These are phyloP conservation scores for Ogataea corticis DNA, from an alignment of 805 yeast genomes.

Conservation along the genomic window DNA sequence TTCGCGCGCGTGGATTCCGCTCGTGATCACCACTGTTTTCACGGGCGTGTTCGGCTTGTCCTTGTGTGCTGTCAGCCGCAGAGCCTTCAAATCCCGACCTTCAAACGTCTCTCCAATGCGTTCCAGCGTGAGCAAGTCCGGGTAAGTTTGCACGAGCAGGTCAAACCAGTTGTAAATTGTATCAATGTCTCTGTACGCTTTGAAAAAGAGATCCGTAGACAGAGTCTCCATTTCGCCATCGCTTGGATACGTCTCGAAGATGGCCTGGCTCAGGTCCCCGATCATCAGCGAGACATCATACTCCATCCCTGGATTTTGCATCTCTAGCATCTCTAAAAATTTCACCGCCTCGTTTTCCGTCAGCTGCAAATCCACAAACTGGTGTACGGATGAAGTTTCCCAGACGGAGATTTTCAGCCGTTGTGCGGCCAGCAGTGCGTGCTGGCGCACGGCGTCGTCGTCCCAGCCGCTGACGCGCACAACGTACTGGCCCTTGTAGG, in stretches of 20 bases:
- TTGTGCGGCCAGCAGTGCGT: slow-evolving; percentile 26
- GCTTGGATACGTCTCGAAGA: slow-evolving; percentile 55
- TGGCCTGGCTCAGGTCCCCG: slow-evolving; percentile 55
- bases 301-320: slow-evolving; percentile 9
- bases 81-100: slow-evolving; percentile 66
- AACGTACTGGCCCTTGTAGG: slow-evolving; percentile 45
- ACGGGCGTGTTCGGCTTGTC: slow-evolving; percentile 35
- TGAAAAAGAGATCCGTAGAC: slow-evolving; percentile 60
- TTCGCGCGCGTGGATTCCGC: slow-evolving; percentile 88
- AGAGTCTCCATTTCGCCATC: slow-evolving; percentile 3
- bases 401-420: slow-evolving; percentile 41
- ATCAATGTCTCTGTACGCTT: slow-evolving; percentile 63
- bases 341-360: slow-evolving; percentile 22
- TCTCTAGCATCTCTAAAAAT: slow-evolving; percentile 18
- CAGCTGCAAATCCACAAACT: slow-evolving; percentile 49
- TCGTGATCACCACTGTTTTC: slow-evolving; percentile 72
- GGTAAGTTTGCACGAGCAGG: slow-evolving; percentile 57
- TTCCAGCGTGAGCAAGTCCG: slow-evolving; percentile 62
- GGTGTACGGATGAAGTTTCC: slow-evolving; percentile 43
- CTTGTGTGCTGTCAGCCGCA: slow-evolving; percentile 58
- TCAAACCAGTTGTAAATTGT: slow-evolving; percentile 76
- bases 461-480: slow-evolving; percentile 40
- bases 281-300: slow-evolving; percentile 45
- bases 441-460: slow-evolving; percentile 19
- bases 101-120: slow-evolving; percentile 75